phyloP scores from a whole-genome alignment of 179 eudicot species.

The Silene noctiflora region DNA sequence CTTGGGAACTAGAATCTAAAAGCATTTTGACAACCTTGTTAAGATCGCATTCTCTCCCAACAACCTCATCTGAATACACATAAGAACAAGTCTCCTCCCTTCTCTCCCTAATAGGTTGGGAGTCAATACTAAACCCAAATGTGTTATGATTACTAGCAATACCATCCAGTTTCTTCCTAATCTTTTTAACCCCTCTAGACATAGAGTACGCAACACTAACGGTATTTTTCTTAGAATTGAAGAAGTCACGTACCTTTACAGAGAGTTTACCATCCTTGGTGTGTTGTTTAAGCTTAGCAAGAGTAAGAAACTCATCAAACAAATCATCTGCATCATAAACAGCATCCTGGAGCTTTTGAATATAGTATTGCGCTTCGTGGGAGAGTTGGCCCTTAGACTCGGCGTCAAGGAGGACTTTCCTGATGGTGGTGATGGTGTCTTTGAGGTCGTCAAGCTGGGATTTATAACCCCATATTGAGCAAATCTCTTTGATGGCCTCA shows the following conservation, averaged over 20 bases:
- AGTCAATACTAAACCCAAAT: background rate
- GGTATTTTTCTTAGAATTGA: background rate
- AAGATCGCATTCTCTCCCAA: background rate
- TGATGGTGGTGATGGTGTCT: background rate
- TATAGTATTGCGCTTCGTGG: background rate
- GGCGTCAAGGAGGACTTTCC: background rate
- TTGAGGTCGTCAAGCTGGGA: background rate
- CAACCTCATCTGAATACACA: background rate
- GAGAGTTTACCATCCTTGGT: background rate
- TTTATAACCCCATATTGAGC: background rate
- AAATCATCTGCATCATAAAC: constrained; percentile 9
- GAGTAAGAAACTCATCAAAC: background rate
- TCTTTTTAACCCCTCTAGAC: background rate
- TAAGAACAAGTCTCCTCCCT: background rate
- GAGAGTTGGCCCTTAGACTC: background rate
- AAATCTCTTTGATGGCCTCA: background rate
- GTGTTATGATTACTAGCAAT: constrained; percentile 1
- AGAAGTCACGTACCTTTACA: background rate
- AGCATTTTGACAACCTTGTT: background rate
- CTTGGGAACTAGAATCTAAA: background rate
- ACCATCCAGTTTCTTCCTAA: background rate
- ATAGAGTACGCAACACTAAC: background rate
- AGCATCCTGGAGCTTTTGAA: background rate
- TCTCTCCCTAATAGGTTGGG: background rate
- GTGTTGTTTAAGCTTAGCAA: background rate